These are phyloP conservation scores for Alternaria brassicicola DNA, from an alignment of 2,329 filamentous ascomycete species.

Conservation along the genomic window DNA sequence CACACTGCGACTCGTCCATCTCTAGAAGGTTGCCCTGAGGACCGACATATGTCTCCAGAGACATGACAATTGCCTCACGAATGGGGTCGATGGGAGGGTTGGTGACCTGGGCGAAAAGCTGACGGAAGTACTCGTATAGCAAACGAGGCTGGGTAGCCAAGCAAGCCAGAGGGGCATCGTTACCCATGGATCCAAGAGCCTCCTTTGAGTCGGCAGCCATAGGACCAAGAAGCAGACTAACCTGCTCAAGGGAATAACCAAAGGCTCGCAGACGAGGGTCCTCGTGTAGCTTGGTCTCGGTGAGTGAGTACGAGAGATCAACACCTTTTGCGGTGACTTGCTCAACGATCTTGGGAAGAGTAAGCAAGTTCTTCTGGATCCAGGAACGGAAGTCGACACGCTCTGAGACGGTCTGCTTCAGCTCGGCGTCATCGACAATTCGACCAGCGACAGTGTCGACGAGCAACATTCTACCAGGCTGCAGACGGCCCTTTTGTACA, in stretches of 20 bases:
- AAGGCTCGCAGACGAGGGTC: conserved; percentile 85
- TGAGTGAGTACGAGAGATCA: conserved; percentile 70
- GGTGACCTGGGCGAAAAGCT: conserved; percentile 96
- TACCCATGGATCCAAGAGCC: conserved; percentile 96
- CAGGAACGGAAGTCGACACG: conserved; percentile 87
- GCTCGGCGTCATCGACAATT: conserved; percentile 91
- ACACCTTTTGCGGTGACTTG: conserved; percentile 63
- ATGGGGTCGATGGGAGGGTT: conserved; percentile 98
- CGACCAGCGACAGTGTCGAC: conserved; percentile 90
- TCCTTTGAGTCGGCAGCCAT: conserved; percentile 99
- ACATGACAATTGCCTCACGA: conserved; percentile 97
- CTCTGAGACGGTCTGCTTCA: conserved; percentile 86
- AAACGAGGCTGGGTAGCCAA: conserved; percentile 87
- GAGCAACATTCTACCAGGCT: conserved; percentile 93
- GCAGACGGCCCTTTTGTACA: conserved; percentile 89
- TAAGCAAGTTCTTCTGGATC: conserved; percentile 85
- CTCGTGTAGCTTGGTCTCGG: conserved; percentile 75
- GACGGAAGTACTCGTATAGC: conserved; percentile 94
- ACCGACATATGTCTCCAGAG: conserved; percentile 92
- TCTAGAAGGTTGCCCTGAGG: conserved; percentile 94
- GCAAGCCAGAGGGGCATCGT: conserved; percentile 91
- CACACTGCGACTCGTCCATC: conserved; percentile 90
- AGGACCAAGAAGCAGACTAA: conserved; percentile 86
- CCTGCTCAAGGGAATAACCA: conserved; percentile 94
- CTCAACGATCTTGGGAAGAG: conserved; percentile 75